These are phyloP conservation scores for Pyrenophora tritici-repentis DNA, from an alignment of 2,329 filamentous ascomycete species.

Conservation along the genomic window DNA sequence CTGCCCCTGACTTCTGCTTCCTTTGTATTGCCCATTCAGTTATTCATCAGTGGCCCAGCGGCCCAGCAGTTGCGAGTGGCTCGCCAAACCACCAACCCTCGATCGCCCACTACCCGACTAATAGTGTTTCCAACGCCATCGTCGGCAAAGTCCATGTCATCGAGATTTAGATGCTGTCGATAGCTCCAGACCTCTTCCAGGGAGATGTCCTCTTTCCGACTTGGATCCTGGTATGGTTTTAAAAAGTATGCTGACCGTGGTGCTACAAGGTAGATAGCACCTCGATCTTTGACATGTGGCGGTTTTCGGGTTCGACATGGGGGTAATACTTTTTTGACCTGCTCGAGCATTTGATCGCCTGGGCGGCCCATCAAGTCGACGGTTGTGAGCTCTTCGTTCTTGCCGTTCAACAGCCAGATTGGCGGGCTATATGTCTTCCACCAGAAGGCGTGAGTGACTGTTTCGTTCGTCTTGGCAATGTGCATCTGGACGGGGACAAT, in stretches of 20 bases:
- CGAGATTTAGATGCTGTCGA: slow-evolving; percentile 71
- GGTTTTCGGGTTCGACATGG: slow-evolving; percentile 36
- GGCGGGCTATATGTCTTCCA: slow-evolving; percentile 88
- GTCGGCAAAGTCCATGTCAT: slow-evolving; percentile 78
- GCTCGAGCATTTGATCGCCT: slow-evolving; percentile 63
- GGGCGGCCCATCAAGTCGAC: slow-evolving; percentile 75
- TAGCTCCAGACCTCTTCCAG: slow-evolving; percentile 75
- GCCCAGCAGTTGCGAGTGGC: slow-evolving; percentile 48
- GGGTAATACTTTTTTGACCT: slow-evolving; percentile 64
- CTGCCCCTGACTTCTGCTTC: background rate
- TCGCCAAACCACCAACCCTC: slow-evolving; percentile 54
- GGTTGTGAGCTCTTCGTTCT: slow-evolving; percentile 72
- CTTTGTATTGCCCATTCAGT: too few species aligned
- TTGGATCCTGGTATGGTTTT: slow-evolving; percentile 55
- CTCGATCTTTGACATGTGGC: slow-evolving; percentile 56
- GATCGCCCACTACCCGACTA: slow-evolving; percentile 62
- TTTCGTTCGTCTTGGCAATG: slow-evolving; percentile 67
- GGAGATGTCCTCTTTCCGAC: slow-evolving; percentile 53
- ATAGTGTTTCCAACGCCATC: slow-evolving; percentile 77
- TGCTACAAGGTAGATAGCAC: slow-evolving; percentile 66
- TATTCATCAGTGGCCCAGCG: slow-evolving; percentile 27
- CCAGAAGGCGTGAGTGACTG: slow-evolving; percentile 74
- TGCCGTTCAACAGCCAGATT: slow-evolving; percentile 77
- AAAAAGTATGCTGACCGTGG: slow-evolving; percentile 73
- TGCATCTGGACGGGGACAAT: slow-evolving; percentile 77